Conservation (phyloP, 2,329 filamentous ascomycete genomes). For the Alternaria viburni region DNA sequence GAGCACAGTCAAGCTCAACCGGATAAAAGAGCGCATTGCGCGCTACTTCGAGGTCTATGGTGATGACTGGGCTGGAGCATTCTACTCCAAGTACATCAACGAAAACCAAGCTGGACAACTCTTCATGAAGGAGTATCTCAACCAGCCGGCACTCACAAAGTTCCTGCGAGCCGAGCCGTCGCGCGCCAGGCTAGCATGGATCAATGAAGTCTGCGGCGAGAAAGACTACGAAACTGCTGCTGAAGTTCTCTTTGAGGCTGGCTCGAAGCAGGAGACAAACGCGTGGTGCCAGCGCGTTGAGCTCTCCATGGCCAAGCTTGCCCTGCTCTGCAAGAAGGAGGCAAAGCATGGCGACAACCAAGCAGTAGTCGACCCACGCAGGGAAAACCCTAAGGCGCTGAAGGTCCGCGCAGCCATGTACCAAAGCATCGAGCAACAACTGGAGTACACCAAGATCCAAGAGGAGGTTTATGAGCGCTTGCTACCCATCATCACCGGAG, state of each 20-base stretch:
- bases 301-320: conserved; percentile 86
- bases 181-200: conserved; percentile 85
- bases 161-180: conserved; percentile 77
- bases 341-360: conserved; percentile 49
- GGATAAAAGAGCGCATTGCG: conserved; percentile 52
- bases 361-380: conserved; percentile 41
- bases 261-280: conserved; percentile 74
- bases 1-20: conserved; percentile 50
- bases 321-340: conserved; percentile 58
- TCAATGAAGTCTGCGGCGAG: conserved; percentile 85
- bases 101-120: conserved; percentile 56
- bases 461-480: conserved; percentile 77
- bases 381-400: conserved; percentile 46
- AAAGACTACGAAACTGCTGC: conserved; percentile 77
- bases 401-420: conserved; percentile 45
- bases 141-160: conserved; percentile 74
- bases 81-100: conserved; percentile 79
- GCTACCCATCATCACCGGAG: conserved; percentile 68
- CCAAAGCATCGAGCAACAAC: conserved; percentile 61
- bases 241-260: conserved; percentile 72
- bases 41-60: conserved; percentile 69
- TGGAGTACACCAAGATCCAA: conserved; percentile 78
- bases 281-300: conserved; percentile 95
- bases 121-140: conserved; percentile 70
- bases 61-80: conserved; percentile 72